A percentile compares a stretch with the other conserved stretches of the same genome.
phyloP scores from a whole-genome alignment of 148 eudicot species.

The Polygonum maritimum region DNA sequence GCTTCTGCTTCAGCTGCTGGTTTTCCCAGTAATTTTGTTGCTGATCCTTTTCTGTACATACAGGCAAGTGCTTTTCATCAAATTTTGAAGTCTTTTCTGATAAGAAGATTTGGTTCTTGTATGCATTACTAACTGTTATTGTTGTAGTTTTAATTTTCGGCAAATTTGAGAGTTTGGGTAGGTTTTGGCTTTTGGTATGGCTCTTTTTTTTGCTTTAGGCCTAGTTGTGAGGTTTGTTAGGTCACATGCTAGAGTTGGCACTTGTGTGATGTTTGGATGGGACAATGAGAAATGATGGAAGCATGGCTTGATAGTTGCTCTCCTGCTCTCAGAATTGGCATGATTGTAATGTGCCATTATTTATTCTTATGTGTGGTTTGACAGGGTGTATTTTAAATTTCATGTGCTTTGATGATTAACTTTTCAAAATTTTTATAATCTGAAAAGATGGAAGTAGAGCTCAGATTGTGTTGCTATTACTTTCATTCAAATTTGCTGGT shows the following conservation, averaged over 20 bases:
- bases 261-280: neutral
- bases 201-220: neutral
- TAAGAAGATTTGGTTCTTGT: neutral
- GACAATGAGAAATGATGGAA: neutral
- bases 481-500: conserved; percentile 11
- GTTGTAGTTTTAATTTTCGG: neutral
- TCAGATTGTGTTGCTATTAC: neutral
- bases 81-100: neutral
- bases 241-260: conserved; percentile 8
- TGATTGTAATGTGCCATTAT: conserved; percentile 8
- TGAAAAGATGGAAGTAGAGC: neutral
- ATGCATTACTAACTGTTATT: neutral
- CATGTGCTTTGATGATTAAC: conserved; percentile 11
- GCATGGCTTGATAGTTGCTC: conserved; percentile 5
- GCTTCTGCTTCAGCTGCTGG: conserved; percentile 70
- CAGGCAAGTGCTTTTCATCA: conserved; percentile 36
- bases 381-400: neutral
- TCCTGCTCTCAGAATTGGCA: neutral
- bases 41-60: conserved; percentile 83
- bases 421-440: neutral
- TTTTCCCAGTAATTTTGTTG: conserved; percentile 88
- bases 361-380: conserved; percentile 9
- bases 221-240: neutral
- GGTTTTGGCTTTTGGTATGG: neutral
- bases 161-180: neutral